Base-by-base conservation (phyloP, 2,329 filamentous ascomycete species). In the Stachybotrys chlorohalonatus region DNA sequence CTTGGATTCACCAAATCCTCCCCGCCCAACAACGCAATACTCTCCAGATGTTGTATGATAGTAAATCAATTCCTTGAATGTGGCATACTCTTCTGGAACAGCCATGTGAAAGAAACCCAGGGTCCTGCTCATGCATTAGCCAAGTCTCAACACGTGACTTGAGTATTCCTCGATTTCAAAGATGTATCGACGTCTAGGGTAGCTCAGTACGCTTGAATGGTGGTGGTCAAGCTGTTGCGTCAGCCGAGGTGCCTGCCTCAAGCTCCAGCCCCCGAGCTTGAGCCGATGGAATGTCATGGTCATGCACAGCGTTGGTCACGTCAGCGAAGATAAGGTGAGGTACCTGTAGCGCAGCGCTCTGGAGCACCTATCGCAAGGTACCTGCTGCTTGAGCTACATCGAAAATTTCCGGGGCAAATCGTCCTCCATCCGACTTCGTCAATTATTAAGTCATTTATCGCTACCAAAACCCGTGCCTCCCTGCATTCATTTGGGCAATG, bases 251-350 rank as follows among this genome's bases (percentile, higher is more conserved):
- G 24, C 24, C 24, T 24, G 4, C 2, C 2, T 2, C 24, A 13
- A 48, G 17, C 16, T 16, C 13, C 49, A 11, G 54, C 39, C 56
- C 54, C 66, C 63, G 64, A 60, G 30, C 56, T 62, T 67, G 56
- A 62, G 53, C 66, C 66, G 66, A 59, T 64, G 55, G 65, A 64
- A 66, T 61, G 62, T 65, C 63, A 65, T 64, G 58, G 61, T 56
- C 60, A 59, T 57, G 59, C 55, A 59, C 62, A 64, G 58, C 64
- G 67, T 65, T 61, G 58, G 55, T 64, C 36, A 42, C 36, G 36
- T 42, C 36, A 42, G 36, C 36, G 36, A 42, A 42, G 36, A 42
- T 42, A 42, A 42, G 36, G 36, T 13, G 36, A 42, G 36, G 36
- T 42, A 42, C 36, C 36, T 42, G 36, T 13, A 42, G 13, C 9